Conservation (phyloP, 495 filamentous ascomycete species). For the Neurospora sp. region DNA sequence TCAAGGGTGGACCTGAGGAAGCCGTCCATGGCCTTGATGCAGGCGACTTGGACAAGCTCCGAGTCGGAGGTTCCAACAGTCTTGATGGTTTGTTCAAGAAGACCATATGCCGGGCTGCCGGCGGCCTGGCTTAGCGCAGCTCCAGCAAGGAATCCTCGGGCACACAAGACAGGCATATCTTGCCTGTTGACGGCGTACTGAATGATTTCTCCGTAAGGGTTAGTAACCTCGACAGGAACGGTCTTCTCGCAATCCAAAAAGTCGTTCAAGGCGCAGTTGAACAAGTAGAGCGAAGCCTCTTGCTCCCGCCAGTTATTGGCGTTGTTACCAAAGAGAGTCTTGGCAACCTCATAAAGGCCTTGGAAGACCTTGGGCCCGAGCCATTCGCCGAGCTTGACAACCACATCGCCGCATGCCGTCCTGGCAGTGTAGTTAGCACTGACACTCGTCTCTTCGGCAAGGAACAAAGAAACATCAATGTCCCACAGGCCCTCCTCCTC, state of each 20-base stretch:
- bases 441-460: slow-evolving; percentile 88
- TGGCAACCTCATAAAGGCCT: slow-evolving; percentile 62
- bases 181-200: slow-evolving; percentile 62
- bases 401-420: slow-evolving; percentile 80
- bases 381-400: slow-evolving; percentile 93
- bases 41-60: slow-evolving; percentile 84
- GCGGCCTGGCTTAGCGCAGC: slow-evolving; percentile 57
- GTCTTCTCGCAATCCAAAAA: slow-evolving; percentile 62
- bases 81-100: slow-evolving; percentile 67
- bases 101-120: slow-evolving; percentile 28
- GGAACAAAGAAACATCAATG: slow-evolving; percentile 87
- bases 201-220: slow-evolving; percentile 65
- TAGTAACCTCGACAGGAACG: slow-evolving; percentile 55
- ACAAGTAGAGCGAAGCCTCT: slow-evolving; percentile 73
- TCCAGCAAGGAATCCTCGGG: slow-evolving; percentile 75
- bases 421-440: slow-evolving; percentile 95
- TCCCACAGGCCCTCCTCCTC: slow-evolving; percentile 96
- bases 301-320: slow-evolving; percentile 46
- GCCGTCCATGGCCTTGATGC: slow-evolving; percentile 80
- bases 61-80: slow-evolving; percentile 63
- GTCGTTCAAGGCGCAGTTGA: slow-evolving; percentile 72
- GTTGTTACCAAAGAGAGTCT: slow-evolving; percentile 49
- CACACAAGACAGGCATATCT: slow-evolving; percentile 55
- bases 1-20: slow-evolving; percentile 51
- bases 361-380: slow-evolving; percentile 58